Base-by-base conservation (phyloP, 192 early-diverging fungal genomes). In the Fimicolochytrium jonesii region DNA sequence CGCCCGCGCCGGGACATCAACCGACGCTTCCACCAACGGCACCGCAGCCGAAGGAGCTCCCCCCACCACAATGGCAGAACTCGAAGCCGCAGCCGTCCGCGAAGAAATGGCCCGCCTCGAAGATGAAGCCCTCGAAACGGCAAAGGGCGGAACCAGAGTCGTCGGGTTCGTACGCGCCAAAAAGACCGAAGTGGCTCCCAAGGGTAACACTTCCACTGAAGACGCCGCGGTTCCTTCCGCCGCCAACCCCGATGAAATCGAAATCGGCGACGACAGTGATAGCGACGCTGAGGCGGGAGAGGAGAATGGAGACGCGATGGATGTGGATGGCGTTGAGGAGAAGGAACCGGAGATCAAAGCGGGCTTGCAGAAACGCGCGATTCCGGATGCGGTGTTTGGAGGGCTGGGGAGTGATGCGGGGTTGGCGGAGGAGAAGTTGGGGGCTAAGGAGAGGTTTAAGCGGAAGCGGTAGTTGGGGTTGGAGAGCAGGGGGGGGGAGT, bases 241-340 rank as follows among this genome's bases (percentile, higher is more conserved):
- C 37, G 66, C 69, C 6, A 88, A 88, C 57, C 83, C 87, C 22
- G 86, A 89, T 61, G 85, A 84, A 66, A 87, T 88, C 66, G 71
- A 81, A 13, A 88, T 89, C 69, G 81, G 76, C 36, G 74, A 77
- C 53, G 80, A 81, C 31, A 85, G 86, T 22, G 54, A 51, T 17
- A 63, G 51, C 48, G 59, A 65, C 2, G 78, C 84, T 34, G 81
- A 79, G 44, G 79, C 85, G 35, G 80, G 85, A 50, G 79, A 78
- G 37, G 61, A 69, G 0, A 78, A 77, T 67, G 75, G 80, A 33
- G 71, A 76, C 37, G 48, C 23, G 15, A 26, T 25, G 18, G 53
- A 32, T n/a, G 33, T 3, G 29, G 83, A 82, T 18, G 77, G 71
- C 30, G 67, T 53, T 13, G 54, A 56, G 7, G 64, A 56, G 18